These are phyloP conservation scores for Cercophora newfieldiana DNA, from an alignment of 495 filamentous ascomycete genomes.

Conservation along the genomic window DNA sequence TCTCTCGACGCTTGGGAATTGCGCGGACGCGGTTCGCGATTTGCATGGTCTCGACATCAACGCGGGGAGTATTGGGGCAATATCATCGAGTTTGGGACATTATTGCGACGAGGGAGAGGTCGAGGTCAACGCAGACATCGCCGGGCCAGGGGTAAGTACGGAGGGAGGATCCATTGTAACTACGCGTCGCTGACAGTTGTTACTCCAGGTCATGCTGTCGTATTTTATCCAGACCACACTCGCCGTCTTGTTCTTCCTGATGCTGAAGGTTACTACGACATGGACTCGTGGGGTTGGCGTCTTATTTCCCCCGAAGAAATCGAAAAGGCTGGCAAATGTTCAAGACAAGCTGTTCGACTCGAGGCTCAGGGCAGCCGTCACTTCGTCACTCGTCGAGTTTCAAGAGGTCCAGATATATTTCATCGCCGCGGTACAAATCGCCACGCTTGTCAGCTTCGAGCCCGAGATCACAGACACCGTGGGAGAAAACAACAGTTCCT, in stretches of 20 bases:
- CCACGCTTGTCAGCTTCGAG: conserved; percentile 10
- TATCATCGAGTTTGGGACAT: neutral
- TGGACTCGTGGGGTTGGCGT: neutral
- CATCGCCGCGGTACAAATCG: conserved; percentile 10
- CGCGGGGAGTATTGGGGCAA: neutral
- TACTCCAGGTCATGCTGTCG: conserved; percentile 16
- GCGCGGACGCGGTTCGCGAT: neutral
- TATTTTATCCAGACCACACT: conserved; percentile 14
- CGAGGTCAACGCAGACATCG: conserved; percentile 13
- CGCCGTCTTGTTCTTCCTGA: conserved; percentile 4
- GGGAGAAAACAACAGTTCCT: conserved; percentile 5
- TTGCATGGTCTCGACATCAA: neutral
- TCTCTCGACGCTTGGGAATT: neutral
- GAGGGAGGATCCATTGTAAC: neutral
- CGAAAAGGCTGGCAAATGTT: neutral
- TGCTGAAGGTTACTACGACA: neutral
- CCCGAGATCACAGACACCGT: neutral
- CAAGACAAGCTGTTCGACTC: neutral
- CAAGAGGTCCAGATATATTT: conserved; percentile 21
- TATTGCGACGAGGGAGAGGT: neutral
- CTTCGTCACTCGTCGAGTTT: conserved; percentile 15
- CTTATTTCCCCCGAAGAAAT: neutral
- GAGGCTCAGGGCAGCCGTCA: conserved; percentile 5
- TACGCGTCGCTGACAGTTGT: neutral
- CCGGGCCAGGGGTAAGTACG: conserved; percentile 13